These are phyloP conservation scores for Solanum microdontum DNA, from an alignment of 257 asterid species.

Conservation along the genomic window DNA sequence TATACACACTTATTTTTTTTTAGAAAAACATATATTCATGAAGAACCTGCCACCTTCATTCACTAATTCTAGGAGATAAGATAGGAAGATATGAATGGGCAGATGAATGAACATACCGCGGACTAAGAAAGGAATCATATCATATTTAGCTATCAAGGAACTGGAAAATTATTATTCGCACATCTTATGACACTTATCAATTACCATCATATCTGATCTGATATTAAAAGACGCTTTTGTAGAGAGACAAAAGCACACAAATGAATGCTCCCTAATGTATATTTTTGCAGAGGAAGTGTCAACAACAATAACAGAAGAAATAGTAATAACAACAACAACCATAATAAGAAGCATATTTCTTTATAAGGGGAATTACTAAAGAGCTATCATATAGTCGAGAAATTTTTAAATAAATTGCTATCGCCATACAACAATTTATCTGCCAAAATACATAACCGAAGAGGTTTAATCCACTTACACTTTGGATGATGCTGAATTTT, in stretches of 20 bases:
- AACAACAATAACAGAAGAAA: background rate
- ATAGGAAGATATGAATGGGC: background rate
- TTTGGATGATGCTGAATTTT: constrained; percentile 25
- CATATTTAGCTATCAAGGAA: background rate
- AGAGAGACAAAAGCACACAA: background rate
- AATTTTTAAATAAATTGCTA: background rate
- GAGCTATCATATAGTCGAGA: background rate
- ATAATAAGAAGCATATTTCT: background rate
- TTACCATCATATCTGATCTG: background rate
- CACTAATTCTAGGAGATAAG: background rate
- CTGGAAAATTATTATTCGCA: background rate
- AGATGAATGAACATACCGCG: background rate
- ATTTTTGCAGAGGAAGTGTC: background rate
- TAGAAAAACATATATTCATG: background rate
- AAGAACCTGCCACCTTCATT: background rate
- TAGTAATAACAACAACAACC: background rate
- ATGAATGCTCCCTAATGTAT: background rate
- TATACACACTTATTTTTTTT: background rate
- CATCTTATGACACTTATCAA: background rate
- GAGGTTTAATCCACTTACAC: constrained; percentile 18
- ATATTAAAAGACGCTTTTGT: background rate
- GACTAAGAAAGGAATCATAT: background rate
- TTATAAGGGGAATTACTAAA: background rate
- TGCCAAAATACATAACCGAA: background rate
- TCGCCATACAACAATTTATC: background rate